Conservation (phyloP, 345 rosid genomes). For the Syzygium grande region DNA sequence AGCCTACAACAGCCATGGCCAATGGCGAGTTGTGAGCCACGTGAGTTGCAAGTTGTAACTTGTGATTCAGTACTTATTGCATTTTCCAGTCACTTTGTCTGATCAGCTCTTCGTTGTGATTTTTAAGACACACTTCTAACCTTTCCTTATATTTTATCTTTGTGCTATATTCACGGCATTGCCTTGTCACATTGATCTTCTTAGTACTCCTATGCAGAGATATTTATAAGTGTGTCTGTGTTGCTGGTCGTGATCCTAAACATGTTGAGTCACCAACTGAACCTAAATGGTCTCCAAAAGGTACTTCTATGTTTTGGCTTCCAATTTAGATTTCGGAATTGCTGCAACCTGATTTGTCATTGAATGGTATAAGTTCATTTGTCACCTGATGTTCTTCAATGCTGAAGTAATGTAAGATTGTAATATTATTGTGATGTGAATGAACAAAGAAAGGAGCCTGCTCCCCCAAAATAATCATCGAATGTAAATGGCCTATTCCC, state of each 20-base stretch:
- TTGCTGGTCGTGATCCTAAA: constrained; percentile 75
- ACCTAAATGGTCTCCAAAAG: constrained; percentile 90
- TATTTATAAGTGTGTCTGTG: constrained; percentile 47
- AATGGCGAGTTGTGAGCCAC: not conserved
- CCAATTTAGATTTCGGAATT: not conserved
- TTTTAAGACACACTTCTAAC: not conserved
- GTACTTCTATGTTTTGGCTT: constrained; percentile 20
- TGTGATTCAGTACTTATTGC: not conserved
- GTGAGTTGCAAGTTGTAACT: not conserved
- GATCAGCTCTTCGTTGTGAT: not conserved
- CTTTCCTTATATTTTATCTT: not conserved
- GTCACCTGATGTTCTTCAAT: not conserved
- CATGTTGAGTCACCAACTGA: constrained; percentile 83
- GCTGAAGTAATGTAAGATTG: not conserved
- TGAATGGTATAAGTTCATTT: not conserved
- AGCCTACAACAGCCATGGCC: not conserved
- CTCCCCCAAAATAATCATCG: not conserved
- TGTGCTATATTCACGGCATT: not conserved
- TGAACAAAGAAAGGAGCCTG: not conserved
- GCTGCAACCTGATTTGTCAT: not conserved
- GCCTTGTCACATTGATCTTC: not conserved
- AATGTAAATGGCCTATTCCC: not conserved
- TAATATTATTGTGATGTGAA: not conserved
- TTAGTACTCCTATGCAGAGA: constrained; percentile 37
- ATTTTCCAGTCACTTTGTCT: not conserved